Evolutionary conservation across 768 basidiomycete species (phyloP).

Genomic region (Tulasnella sp.): DNA sequence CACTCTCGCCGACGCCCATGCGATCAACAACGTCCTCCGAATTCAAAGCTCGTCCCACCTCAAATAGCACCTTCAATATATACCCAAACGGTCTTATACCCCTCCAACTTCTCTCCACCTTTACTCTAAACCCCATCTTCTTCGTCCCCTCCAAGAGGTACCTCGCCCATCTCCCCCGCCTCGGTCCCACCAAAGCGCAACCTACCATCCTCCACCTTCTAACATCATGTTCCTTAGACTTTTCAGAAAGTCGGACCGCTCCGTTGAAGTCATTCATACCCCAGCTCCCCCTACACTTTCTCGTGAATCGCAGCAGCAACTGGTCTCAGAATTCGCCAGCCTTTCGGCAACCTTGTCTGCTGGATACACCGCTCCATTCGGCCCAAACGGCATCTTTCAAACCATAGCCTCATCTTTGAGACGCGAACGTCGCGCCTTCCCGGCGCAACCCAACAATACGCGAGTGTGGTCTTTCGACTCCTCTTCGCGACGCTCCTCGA

Average conservation of each 20-base stretch:
- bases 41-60: too few relatives aligned
- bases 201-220: neutral
- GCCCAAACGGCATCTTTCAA: neutral
- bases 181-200: too few relatives aligned
- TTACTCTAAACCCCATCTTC: too few relatives aligned
- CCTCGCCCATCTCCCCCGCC: too few relatives aligned
- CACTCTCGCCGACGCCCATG: too few relatives aligned
- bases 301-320: neutral
- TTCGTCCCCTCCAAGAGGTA: too few relatives aligned
- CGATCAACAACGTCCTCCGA: too few relatives aligned
- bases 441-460: neutral
- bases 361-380: neutral
- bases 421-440: neutral
- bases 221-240: too few relatives aligned
- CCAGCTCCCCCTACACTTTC: neutral
- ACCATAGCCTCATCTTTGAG: neutral
- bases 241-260: too few relatives aligned
- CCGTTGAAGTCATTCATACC: neutral
- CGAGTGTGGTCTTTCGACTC: neutral
- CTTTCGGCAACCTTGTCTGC: neutral
- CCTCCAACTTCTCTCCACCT: too few relatives aligned
- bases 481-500: neutral
- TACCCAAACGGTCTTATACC: too few relatives aligned
- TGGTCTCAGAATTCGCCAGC: neutral
- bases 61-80: too few relatives aligned